phyloP scores from a whole-genome alignment of 2,329 filamentous ascomycete species.

The Calcarisporium arbuscula region DNA sequence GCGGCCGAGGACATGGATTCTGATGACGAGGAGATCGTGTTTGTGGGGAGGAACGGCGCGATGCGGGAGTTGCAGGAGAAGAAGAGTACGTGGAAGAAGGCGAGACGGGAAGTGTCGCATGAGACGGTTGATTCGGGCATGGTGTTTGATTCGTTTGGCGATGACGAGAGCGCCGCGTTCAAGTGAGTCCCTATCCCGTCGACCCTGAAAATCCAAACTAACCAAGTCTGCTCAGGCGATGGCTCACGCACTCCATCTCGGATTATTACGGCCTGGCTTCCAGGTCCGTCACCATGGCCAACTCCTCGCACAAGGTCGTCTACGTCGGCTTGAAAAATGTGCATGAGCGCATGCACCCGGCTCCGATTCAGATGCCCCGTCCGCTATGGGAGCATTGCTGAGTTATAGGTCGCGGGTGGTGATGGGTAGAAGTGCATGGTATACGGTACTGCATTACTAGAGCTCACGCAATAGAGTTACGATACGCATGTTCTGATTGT shows the following conservation, averaged over 20 bases:
- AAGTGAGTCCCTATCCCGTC: slow-evolving; percentile 50
- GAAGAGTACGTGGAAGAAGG: slow-evolving; percentile 41
- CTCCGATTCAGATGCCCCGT: slow-evolving; percentile 39
- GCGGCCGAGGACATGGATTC: slow-evolving; percentile 37
- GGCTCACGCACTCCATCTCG: slow-evolving; percentile 88
- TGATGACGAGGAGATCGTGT: slow-evolving; percentile 82
- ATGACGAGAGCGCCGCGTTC: slow-evolving; percentile 72
- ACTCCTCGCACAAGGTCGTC: slow-evolving; percentile 68
- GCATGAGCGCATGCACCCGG: slow-evolving; percentile 14
- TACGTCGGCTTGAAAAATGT: slow-evolving; percentile 68
- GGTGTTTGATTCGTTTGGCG: slow-evolving; percentile 73
- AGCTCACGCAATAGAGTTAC: too few relatives aligned
- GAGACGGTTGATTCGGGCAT: slow-evolving; percentile 57
- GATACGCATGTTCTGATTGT: too few relatives aligned
- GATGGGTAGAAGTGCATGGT: too few relatives aligned
- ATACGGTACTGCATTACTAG: too few relatives aligned
- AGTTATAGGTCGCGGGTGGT: too few relatives aligned
- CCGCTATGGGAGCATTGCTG: slow-evolving; percentile 59
- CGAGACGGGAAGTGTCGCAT: slow-evolving; percentile 45
- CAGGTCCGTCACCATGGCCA: slow-evolving; percentile 67
- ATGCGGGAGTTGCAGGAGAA: slow-evolving; percentile 36
- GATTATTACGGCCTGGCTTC: slow-evolving; percentile 87
- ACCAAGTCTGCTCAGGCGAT: slow-evolving; percentile 51
- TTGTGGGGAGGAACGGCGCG: slow-evolving; percentile 65
- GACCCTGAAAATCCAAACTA: slow-evolving; percentile 1